Evolutionary conservation across 2,329 filamentous ascomycete species (phyloP).

Genomic region (Hysterium pulicare): DNA sequence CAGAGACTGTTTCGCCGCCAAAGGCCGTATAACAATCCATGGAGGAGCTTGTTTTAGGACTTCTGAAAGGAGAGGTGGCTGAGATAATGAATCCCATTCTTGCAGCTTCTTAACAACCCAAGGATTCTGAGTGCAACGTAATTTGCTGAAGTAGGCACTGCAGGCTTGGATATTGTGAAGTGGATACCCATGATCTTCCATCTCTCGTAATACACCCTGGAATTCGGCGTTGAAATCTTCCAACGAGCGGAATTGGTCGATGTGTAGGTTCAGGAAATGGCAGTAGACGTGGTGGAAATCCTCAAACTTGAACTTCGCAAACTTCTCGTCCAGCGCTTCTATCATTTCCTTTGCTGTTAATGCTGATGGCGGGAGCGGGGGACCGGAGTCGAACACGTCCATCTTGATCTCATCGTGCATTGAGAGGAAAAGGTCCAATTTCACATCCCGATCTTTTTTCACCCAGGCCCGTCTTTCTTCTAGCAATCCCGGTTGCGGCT

Average conservation of each 20-base stretch:
- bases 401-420: constrained; percentile 35
- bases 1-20: constrained; percentile 7
- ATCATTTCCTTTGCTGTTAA: constrained; percentile 32
- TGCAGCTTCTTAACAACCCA: constrained; percentile 34
- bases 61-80: constrained; percentile 19
- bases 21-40: constrained; percentile 29
- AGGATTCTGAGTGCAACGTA: constrained; percentile 35
- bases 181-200: constrained; percentile 32
- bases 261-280: constrained; percentile 36
- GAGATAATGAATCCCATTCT: constrained; percentile 25
- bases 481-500: constrained; percentile 27
- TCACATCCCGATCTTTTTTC: constrained; percentile 34
- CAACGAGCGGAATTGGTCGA: constrained; percentile 30
- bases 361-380: constrained; percentile 30
- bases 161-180: constrained; percentile 33
- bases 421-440: constrained; percentile 36
- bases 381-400: constrained; percentile 34
- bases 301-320: constrained; percentile 28
- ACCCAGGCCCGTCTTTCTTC: constrained; percentile 34
- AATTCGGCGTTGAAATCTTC: constrained; percentile 36
- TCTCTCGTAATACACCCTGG: constrained; percentile 26
- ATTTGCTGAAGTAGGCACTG: constrained; percentile 37
- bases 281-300: constrained; percentile 37
- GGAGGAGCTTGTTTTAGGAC: constrained; percentile 30
- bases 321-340: constrained; percentile 26